A percentile compares a stretch with the other conserved stretches of the same genome.
These are phyloP conservation scores for Peziza echinospora DNA, from an alignment of 495 filamentous ascomycete genomes.

Conservation along the genomic window DNA sequence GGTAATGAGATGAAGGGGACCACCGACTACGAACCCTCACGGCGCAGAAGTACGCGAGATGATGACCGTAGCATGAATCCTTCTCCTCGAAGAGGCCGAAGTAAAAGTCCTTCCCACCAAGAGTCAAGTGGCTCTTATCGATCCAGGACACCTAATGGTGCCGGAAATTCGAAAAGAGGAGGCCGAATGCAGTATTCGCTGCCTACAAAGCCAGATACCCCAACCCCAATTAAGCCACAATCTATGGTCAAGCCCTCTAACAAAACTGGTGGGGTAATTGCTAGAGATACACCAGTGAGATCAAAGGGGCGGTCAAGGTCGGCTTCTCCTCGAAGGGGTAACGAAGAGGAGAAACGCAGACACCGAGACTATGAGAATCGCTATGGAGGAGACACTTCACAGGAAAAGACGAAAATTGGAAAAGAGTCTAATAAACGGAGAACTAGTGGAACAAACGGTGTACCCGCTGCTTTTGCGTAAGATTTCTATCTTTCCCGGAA, in stretches of 20 bases:
- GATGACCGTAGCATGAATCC: neutral
- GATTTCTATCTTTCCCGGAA: too few species aligned
- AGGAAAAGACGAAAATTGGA: neutral
- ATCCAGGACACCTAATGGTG: neutral
- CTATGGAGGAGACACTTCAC: neutral
- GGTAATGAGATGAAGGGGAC: neutral
- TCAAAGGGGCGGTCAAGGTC: neutral
- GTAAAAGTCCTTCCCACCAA: neutral
- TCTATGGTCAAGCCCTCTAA: neutral
- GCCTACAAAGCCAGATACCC: neutral
- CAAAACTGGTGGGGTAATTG: neutral
- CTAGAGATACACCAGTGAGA: neutral
- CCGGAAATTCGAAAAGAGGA: neutral
- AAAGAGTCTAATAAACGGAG: neutral
- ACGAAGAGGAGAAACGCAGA: neutral
- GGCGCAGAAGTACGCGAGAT: neutral
- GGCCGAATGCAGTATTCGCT: neutral
- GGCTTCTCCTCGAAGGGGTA: neutral
- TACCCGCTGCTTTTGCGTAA: neutral
- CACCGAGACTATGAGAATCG: neutral
- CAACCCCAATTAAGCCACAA: neutral
- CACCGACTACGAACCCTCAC: neutral
- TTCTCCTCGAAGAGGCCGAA: neutral
- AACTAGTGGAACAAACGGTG: neutral
- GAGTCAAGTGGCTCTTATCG: neutral